Percentiles rank a stretch among this genome's conserved stretches.
These are phyloP conservation scores for Berkeleyomyces rouxiae DNA, from an alignment of 2,329 filamentous ascomycete species.

Conservation along the genomic window DNA sequence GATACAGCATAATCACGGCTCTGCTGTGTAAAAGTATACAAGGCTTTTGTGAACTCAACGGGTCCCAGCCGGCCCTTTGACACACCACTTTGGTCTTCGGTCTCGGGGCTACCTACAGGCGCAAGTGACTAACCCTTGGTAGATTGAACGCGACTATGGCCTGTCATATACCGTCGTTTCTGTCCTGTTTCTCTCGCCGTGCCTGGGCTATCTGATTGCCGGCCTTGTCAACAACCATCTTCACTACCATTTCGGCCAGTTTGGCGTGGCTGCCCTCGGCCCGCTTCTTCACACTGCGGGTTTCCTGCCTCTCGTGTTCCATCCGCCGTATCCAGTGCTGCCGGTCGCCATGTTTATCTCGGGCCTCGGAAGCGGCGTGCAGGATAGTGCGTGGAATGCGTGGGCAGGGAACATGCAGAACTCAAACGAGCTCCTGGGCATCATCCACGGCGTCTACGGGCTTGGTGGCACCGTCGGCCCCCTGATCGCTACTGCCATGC, in stretches of 20 bases:
- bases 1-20: background rate
- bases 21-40: background rate
- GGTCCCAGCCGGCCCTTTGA: background rate
- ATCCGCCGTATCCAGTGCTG: slow-evolving; percentile 53
- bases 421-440: slow-evolving; percentile 55
- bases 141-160: slow-evolving; percentile 33
- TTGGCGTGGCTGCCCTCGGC: slow-evolving; percentile 51
- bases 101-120: background rate
- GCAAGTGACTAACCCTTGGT: background rate
- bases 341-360: slow-evolving; percentile 48
- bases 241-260: slow-evolving; percentile 49
- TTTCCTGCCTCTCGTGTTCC: slow-evolving; percentile 47
- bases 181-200: slow-evolving; percentile 48
- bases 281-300: slow-evolving; percentile 46
- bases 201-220: slow-evolving; percentile 46
- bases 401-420: slow-evolving; percentile 55
- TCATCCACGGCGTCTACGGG: slow-evolving; percentile 57
- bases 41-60: background rate
- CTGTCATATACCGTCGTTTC: slow-evolving; percentile 47
- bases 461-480: slow-evolving; percentile 54
- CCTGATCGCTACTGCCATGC: slow-evolving; percentile 55
- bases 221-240: slow-evolving; percentile 48
- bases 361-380: slow-evolving; percentile 55
- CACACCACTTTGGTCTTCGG: background rate
- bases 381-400: slow-evolving; percentile 43